Base-by-base conservation (phyloP, 2,329 filamentous ascomycete genomes). In the Macrophomina tecta region DNA sequence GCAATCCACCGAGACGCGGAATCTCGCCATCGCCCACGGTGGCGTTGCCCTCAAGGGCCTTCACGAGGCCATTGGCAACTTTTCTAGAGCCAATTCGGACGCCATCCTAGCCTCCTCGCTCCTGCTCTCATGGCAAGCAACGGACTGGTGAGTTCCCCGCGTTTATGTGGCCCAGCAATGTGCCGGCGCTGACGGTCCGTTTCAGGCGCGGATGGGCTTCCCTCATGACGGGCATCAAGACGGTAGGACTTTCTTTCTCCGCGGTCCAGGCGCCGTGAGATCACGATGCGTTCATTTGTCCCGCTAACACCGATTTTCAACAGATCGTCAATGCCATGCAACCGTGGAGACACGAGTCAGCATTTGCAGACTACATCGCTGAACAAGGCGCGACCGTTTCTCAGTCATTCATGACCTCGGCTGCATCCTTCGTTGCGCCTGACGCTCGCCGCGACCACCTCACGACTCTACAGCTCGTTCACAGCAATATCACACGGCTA, bases 101-200 rank as follows among this genome's bases (percentile, higher is more conserved):
- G 93, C 94, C 51, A 90, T 97, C 69, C 86, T 99, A 65, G 94
- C 94, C 32, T 92, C 94, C 38, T 97, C 94, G 32, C 88, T 97
- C 52, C 87, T 98, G 56, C 86, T 99, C 60, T 96, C 94, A 45
- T 98, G 95, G 94, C 94, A 98, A 82, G 92, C 93, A 66, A 95
- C 90, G 68, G 94, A 98, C 82, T 98, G 94, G 94, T 96, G 86
- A 84, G 90, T 82, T 45, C 16, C 3, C 38, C n/a, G 32, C 12
- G 5, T 14, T 23, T 18, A 11, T 36, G 18, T 4, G 16, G 23
- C 18, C 30, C 34, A 48, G 46, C 9, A 48, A 46, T 12, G 53
- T 75, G 73, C 69, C 76, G 11, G 34, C 28, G 48, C 64, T 66
- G 46, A 66, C 64, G 55, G 46, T 64, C 49, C 28, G 46, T 45